A percentile compares a stretch with the other conserved stretches of the same genome.
phyloP scores from a whole-genome alignment of 164 flowering plant genomes.

The Umbellularia californica region DNA sequence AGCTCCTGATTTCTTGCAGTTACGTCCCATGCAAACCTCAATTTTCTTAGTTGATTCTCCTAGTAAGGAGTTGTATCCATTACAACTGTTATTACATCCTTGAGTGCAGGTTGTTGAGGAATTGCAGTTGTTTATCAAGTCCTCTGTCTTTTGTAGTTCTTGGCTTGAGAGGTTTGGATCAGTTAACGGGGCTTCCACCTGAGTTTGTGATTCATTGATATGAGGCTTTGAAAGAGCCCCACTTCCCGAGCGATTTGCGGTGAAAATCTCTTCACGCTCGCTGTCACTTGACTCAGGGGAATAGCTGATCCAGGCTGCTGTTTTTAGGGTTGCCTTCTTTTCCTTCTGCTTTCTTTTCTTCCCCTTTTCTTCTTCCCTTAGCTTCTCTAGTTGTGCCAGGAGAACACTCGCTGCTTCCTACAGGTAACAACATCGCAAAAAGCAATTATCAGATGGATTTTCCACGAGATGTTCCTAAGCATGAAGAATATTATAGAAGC shows the following conservation, averaged over 20 bases:
- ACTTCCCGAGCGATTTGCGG: constrained; percentile 30
- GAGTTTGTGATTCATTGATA: not conserved
- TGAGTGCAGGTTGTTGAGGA: not conserved
- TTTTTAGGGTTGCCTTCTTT: constrained; percentile 18
- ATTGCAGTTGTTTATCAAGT: no score
- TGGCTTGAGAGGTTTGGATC: not conserved
- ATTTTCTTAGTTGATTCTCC: constrained; percentile 29
- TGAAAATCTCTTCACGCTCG: constrained; percentile 47
- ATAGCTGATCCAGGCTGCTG: not conserved
- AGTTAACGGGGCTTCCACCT: constrained; percentile 6
- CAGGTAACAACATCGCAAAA: not conserved
- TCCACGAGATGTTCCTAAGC: not conserved
- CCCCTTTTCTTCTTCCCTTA: constrained; percentile 17
- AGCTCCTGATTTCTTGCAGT: constrained; percentile 78
- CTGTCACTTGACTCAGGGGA: constrained; percentile 40
- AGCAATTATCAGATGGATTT: no score
- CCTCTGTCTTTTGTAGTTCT: not conserved
- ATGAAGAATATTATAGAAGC: not conserved
- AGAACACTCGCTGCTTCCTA: constrained; percentile 21
- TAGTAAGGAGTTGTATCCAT: not conserved
- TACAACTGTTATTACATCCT: constrained; percentile 3
- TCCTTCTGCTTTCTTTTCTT: constrained; percentile 19
- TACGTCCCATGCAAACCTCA: constrained; percentile 88
- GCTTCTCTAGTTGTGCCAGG: constrained; percentile 14
- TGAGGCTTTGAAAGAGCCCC: constrained; percentile 1